Base-by-base conservation (phyloP, 352 stramenopile genomes). In the Aphanomyces euteiches region DNA sequence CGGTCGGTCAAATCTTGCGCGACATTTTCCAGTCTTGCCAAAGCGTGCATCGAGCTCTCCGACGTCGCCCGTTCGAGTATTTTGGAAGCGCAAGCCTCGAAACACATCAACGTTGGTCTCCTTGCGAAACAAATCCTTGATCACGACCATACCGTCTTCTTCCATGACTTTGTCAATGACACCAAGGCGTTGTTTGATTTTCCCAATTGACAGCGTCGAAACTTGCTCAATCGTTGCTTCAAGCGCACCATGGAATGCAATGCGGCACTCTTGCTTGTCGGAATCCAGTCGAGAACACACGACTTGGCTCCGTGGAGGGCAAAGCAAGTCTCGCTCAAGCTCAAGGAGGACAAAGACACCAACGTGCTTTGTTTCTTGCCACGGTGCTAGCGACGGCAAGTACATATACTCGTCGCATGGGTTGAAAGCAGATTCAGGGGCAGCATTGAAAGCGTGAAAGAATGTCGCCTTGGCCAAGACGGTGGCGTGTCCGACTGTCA, bases 1-100 rank as follows among this genome's bases (percentile, higher is more conserved):
- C 28, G 28, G 28, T 28, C 28, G 28, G 8, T 36, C 17, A 56
- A 90, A 60, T 12, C 77, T 71, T 34, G 90, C 73, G 5, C 81
- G 79, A 45, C 88, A 89, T 72, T 96, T 96, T 48, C 85, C 88
- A 17, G 83, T 79, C 67, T 93, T 96, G 4, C 88, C 88, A 74
- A 96, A 96, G 17, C 86, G 81, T 5, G 79, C 83, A 2, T 88
- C 47, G 54, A 94, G 87, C 4, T 47, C 75, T 1, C 85, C 86
- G 0, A 92, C 72, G 15, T 56, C 41, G 1, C 70, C 72, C 0
- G 74, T 74, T 36, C 73, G 47, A 28, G 79, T 68, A 4, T 90
- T 89, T 21, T 90, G 65, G 47, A 96, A 81, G 0, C 73, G 72
- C 4, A 68, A 73, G 15, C 70, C 75, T 3, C 77, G 67, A 72